phyloP scores from a whole-genome alignment of 2,329 filamentous ascomycete genomes.

The Myriosclerotinia duriaeana region DNA sequence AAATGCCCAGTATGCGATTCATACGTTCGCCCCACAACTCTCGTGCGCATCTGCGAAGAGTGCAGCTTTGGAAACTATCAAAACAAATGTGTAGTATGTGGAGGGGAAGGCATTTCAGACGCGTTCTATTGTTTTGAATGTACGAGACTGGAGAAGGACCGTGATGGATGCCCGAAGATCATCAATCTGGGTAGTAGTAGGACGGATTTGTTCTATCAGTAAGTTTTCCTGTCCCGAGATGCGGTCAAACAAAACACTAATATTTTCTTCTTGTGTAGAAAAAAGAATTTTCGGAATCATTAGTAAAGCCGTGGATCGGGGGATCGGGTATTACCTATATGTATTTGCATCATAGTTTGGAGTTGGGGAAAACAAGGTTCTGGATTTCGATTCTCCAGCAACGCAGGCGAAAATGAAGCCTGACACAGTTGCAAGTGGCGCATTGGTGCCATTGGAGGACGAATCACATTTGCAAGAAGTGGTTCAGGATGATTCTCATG shows the following conservation, averaged over 20 bases:
- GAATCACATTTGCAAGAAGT: background rate
- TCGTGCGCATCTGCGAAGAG: conserved; percentile 98
- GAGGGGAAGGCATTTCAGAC: conserved; percentile 95
- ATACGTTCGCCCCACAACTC: conserved; percentile 95
- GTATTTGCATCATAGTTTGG: conserved; percentile 16
- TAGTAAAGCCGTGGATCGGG: conserved; percentile 29
- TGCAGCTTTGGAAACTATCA: conserved; percentile 99
- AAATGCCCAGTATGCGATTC: conserved; percentile 99
- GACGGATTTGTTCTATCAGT: conserved; percentile 69
- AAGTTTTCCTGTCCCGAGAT: conserved; percentile 12
- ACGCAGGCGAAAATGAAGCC: conserved; percentile 8
- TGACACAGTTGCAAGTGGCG: background rate
- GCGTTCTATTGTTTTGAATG: conserved; percentile 99
- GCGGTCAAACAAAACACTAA: conserved; percentile 37
- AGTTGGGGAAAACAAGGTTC: conserved; percentile 3
- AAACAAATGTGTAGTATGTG: conserved; percentile 99
- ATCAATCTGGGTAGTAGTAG: conserved; percentile 95
- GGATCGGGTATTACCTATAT: conserved; percentile 22
- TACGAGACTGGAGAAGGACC: conserved; percentile 91
- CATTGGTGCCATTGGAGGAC: background rate
- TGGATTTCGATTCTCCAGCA: conserved; percentile 6
- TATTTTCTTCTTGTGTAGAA: conserved; percentile 45
- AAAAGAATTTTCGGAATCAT: conserved; percentile 68
- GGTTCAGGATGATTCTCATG: background rate
- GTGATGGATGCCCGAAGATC: conserved; percentile 98